Conservation (phyloP, 345 rosid species). For the Turritis glabra region DNA sequence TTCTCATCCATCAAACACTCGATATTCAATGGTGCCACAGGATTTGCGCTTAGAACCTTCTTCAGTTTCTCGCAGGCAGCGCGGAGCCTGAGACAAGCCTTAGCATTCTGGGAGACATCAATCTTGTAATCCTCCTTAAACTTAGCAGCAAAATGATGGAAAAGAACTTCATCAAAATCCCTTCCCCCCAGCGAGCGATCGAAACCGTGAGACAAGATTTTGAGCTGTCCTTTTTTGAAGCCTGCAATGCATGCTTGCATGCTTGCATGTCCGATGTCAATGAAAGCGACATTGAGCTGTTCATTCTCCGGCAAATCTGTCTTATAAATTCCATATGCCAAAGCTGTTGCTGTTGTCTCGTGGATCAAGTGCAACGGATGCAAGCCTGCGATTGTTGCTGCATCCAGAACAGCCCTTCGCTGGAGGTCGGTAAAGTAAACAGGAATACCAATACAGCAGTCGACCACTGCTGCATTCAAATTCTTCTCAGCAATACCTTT, state of each 20-base stretch:
- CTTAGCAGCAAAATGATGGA: constrained; percentile 70
- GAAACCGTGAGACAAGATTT: constrained; percentile 72
- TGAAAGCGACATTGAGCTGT: constrained; percentile 80
- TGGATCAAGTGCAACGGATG: constrained; percentile 84
- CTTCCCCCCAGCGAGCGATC: constrained; percentile 90
- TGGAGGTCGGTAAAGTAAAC: constrained; percentile 89
- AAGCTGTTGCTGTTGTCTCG: constrained; percentile 92
- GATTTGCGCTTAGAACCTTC: constrained; percentile 94
- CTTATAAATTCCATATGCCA: constrained; percentile 97
- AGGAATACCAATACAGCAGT: constrained; percentile 96
- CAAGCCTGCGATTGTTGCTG: constrained; percentile 90
- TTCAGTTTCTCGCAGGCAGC: constrained; percentile 90
- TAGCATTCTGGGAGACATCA: constrained; percentile 83
- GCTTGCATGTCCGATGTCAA: constrained; percentile 89
- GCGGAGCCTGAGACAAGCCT: constrained; percentile 83
- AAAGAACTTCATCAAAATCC: constrained; percentile 88
- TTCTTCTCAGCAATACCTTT: constrained; percentile 89
- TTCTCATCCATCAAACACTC: constrained; percentile 98
- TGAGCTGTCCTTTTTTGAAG: constrained; percentile 84
- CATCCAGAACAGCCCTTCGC: constrained; percentile 92
- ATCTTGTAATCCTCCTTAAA: constrained; percentile 90
- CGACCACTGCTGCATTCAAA: constrained; percentile 80
- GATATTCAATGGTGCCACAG: constrained; percentile 80
- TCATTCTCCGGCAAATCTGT: constrained; percentile 92
- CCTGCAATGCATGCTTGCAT: constrained; percentile 99